These are phyloP conservation scores for Castanea crenata DNA, from an alignment of 306 rosid species.

Conservation along the genomic window DNA sequence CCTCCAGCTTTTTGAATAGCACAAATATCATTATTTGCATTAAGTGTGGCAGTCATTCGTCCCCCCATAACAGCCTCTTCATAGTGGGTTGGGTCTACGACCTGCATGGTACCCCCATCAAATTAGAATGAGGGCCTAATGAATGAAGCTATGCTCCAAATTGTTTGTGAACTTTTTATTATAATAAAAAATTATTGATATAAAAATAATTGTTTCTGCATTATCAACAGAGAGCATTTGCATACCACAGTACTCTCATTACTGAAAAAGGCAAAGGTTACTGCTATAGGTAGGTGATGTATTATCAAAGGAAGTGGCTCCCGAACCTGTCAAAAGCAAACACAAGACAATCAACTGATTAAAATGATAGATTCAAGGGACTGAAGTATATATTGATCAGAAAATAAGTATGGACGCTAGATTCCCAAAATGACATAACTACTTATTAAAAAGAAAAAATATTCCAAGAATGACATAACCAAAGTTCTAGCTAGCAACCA, in stretches of 20 bases:
- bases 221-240: background rate
- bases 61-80: constrained; percentile 94
- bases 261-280: constrained; percentile 83
- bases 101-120: constrained; percentile 38
- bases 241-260: constrained; percentile 63
- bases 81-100: constrained; percentile 81
- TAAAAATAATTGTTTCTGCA: background rate
- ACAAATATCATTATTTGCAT: constrained; percentile 82
- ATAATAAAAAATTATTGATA: too few relatives aligned
- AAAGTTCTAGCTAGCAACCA: background rate
- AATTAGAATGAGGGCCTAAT: constrained; percentile 5
- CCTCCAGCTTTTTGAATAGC: constrained; percentile 96
- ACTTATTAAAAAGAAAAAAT: too few relatives aligned
- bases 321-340: constrained; percentile 54
- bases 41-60: constrained; percentile 85
- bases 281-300: constrained; percentile 94
- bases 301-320: constrained; percentile 85
- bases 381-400: background rate
- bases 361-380: background rate
- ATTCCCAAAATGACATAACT: background rate
- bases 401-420: background rate
- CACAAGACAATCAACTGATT: background rate
- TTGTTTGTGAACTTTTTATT: background rate
- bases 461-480: background rate
- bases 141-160: constrained; percentile 5